Base-by-base conservation (phyloP, 257 asterid genomes). In the Agastache rugosa region DNA sequence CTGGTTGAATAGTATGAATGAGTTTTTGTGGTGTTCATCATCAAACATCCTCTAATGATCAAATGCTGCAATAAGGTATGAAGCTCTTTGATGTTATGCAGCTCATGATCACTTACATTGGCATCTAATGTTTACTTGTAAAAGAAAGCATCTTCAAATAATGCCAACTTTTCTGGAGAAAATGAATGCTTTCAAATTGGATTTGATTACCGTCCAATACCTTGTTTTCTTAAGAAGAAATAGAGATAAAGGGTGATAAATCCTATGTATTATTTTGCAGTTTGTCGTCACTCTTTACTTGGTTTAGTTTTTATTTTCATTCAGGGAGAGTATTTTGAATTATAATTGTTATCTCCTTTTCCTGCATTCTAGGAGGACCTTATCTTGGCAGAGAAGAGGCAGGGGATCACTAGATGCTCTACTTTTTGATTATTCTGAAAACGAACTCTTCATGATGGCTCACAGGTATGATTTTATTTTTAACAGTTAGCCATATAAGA, bases 1-100 rank as follows among this genome's bases (percentile, higher is more conserved):
- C 66, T 59, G 85, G 85, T 47, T 85, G 87, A 87, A 73, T 68
- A 54, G 53, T 20, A 48, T 35, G 75, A 45, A 73, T 0, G 37
- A 23, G 63, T 54, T 66, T 50, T 63, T 45, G 27, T 7, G 39
- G 67, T 67, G 67, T 63, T 75, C 37, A 56, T 74, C 67, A 60
- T 23, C 62, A 71, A 25, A 37, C 61, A 19, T 37, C 74, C 69
- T 77, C 68, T 20, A 27, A 65, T 66, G 73, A 31, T 39, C 48
- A 20, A 54, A 35, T 73, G 65, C 56, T 39, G 27, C 69, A 14
- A 65, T 39, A 70, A 75, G 78, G 78, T 72, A 71, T 67, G 63
- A 37, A 42, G 34, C 79, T 62, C 37, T 54, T 67, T 27, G 14
- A 44, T 47, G 3, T 45, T 53, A 29, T 27, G 63, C 23, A 53